Percentiles rank a stretch among this genome's conserved stretches.
Evolutionary conservation across 495 filamentous ascomycete genomes (phyloP).

Genomic region (Penicillium cosmopolitanum): DNA sequence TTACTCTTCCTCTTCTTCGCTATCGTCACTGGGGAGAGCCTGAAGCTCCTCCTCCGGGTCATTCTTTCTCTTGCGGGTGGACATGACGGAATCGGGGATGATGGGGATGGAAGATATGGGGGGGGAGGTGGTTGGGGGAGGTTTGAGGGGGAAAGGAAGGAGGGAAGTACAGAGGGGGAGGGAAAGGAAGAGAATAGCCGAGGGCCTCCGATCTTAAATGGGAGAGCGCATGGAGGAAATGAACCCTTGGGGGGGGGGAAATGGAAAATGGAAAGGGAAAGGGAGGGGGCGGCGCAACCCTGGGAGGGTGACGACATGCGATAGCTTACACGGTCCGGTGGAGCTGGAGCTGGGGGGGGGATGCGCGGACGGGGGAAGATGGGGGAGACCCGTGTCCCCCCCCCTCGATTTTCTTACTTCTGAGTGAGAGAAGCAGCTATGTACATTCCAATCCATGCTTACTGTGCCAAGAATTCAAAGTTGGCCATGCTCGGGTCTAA

Average conservation of each 20-base stretch:
- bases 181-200: conserved; percentile 5
- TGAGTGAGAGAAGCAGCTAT: neutral
- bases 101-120: conserved; percentile 10
- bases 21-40: conserved; percentile 63
- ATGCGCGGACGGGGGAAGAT: neutral
- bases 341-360: neutral
- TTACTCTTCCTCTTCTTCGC: conserved; percentile 69
- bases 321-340: conserved; percentile 28
- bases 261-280: conserved; percentile 23
- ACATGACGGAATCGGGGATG: conserved; percentile 44
- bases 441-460: neutral
- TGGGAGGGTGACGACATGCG: conserved; percentile 32
- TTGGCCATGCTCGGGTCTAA: conserved; percentile 52
- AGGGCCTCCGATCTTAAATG: conserved; percentile 12
- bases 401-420: neutral
- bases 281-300: conserved; percentile 24
- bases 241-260: conserved; percentile 27
- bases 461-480: conserved; percentile 50
- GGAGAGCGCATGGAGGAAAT: neutral
- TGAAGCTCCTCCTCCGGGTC: conserved; percentile 63
- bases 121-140: conserved; percentile 6
- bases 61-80: conserved; percentile 69
- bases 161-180: conserved; percentile 8
- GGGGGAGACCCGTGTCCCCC: neutral
- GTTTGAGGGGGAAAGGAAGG: conserved; percentile 1